Percentiles rank a stretch among this genome's conserved stretches.
These are phyloP conservation scores for Suhomyces yuchorum DNA, from an alignment of 1,139 yeast species.

Conservation along the genomic window DNA sequence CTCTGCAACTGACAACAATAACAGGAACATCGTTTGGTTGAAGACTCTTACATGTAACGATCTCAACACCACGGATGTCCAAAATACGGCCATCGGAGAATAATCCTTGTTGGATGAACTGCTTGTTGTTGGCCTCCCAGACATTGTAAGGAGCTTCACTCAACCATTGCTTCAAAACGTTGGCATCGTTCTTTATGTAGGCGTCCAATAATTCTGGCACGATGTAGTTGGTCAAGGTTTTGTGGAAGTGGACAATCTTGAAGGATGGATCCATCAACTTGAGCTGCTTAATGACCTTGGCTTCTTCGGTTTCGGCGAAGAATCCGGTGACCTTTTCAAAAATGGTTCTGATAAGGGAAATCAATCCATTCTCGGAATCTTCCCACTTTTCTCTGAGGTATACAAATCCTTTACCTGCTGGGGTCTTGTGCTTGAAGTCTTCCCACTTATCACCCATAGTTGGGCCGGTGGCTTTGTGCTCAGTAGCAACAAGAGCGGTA, in stretches of 20 bases:
- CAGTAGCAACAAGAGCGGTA: constrained; percentile 77
- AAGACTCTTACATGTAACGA: constrained; percentile 82
- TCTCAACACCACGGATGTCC: constrained; percentile 94
- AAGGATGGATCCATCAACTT: constrained; percentile 89
- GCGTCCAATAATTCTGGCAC: constrained; percentile 97
- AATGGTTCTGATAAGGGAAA: constrained; percentile 78
- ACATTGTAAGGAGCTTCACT: constrained; percentile 97
- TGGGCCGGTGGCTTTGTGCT: constrained; percentile 73
- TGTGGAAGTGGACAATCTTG: constrained; percentile 76
- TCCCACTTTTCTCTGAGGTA: constrained; percentile 78
- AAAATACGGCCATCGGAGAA: constrained; percentile 89
- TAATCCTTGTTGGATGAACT: constrained; percentile 86
- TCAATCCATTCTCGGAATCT: constrained; percentile 91
- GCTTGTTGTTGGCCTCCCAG: constrained; percentile 92
- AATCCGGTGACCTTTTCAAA: constrained; percentile 81
- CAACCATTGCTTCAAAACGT: constrained; percentile 83
- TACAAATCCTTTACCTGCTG: constrained; percentile 67
- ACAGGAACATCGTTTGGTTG: constrained; percentile 95
- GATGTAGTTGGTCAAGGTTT: constrained; percentile 86
- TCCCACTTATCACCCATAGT: constrained; percentile 70
- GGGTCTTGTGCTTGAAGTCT: constrained; percentile 65
- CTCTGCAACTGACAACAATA: constrained; percentile 91
- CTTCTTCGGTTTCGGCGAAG: constrained; percentile 95
- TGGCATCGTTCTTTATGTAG: constrained; percentile 87
- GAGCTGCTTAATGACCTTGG: constrained; percentile 83